Base-by-base conservation (phyloP, 2,329 filamentous ascomycete species). In the Arthrobotrys sphaeroides region DNA sequence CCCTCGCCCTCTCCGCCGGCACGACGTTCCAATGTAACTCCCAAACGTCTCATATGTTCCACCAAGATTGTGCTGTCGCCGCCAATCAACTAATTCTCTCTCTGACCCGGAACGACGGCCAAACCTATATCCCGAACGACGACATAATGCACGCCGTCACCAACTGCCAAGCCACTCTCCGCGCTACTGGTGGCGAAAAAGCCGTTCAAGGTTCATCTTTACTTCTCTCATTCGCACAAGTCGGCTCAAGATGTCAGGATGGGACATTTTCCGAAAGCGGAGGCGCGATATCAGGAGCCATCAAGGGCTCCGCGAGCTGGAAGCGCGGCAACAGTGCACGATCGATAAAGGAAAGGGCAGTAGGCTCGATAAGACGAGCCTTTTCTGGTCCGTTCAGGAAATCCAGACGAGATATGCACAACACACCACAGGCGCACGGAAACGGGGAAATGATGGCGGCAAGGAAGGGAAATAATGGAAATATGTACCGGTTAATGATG, bases 171-270 rank as follows among this genome's bases (percentile, higher is more conserved):
- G 72, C 72, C 1, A 45, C 18, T 9, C 13, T 75, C 2, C 26
- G 38, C 22, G 72, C 72, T n/a, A 62, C 20, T 13, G 72, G 72
- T 7, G 57, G 64, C 16, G 72, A 69, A 53, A 64, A 69, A 24
- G n/a, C 22, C 2, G 31, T 49, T n/a, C 64, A 75, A 59, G 72
- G 72, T 2, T 57, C 72, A 9, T 22, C 40, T 0, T 20, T 75
- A 16, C 49, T 75, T 9, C 40, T 75, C 9, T 69, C 64, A 18
- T 75, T 64, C 33, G 72, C 72, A 4, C 72, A 75, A 38, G 24
- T 75, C 13, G 72, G 72, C 6, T 49, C 72, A 3, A 69, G 72
- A 60, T 75, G 72, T 16, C 64, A 75, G n/a, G 72, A 69, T 18
- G 72, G 72, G 10, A 47, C 64, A 13, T 75, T 75, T 18, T 40